phyloP scores from a whole-genome alignment of 441 rosid species.

The Melastoma candidum region DNA sequence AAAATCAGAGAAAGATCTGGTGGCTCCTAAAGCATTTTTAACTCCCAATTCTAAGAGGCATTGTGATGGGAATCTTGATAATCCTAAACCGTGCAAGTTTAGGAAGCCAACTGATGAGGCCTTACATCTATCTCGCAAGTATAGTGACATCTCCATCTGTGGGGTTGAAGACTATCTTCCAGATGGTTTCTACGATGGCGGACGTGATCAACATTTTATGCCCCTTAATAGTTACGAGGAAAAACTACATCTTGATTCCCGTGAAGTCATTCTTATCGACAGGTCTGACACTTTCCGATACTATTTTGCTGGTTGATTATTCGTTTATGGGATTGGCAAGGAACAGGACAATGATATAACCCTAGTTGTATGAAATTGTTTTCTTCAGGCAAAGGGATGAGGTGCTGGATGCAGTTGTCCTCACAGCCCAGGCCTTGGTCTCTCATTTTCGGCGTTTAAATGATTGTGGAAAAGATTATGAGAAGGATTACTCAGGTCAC shows the following conservation, averaged over 20 bases:
- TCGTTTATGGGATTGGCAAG: not conserved
- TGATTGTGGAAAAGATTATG: constrained; percentile 34
- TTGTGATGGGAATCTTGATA: constrained; percentile 57
- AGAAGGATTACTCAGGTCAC: constrained; percentile 30
- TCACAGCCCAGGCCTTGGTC: constrained; percentile 65
- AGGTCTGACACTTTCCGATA: constrained; percentile 35
- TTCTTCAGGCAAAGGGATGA: constrained; percentile 67
- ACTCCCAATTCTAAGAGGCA: constrained; percentile 58
- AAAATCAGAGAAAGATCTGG: constrained; percentile 33
- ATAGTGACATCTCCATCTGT: constrained; percentile 63
- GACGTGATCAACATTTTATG: constrained; percentile 90
- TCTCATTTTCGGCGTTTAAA: constrained; percentile 43
- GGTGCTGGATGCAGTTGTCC: constrained; percentile 64
- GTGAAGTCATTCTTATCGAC: constrained; percentile 96
- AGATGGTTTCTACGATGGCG: constrained; percentile 98
- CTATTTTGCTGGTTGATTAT: not conserved
- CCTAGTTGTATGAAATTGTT: constrained; percentile 11
- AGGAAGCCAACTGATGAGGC: constrained; percentile 41
- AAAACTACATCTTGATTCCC: constrained; percentile 56
- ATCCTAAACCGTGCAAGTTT: constrained; percentile 86
- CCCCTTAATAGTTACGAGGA: constrained; percentile 51
- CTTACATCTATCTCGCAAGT: constrained; percentile 42
- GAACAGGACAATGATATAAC: not conserved
- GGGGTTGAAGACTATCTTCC: constrained; percentile 63
- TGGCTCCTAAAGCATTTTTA: constrained; percentile 29